A percentile compares a stretch with the other conserved stretches of the same genome.
Conservation (phyloP, 257 asterid genomes). For the Solanum sparsipilum region DNA sequence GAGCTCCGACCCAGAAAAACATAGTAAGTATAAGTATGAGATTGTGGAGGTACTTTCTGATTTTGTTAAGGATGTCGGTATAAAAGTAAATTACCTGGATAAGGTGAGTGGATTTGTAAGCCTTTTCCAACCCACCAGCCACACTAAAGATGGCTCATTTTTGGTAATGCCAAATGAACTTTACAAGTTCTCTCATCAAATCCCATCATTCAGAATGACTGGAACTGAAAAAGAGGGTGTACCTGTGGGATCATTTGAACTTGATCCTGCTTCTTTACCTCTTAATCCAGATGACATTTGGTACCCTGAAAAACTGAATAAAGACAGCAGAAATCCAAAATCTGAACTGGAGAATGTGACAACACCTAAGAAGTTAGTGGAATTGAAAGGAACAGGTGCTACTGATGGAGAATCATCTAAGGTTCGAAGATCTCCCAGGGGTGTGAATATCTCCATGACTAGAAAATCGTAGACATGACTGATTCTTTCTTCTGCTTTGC, state of each 20-base stretch:
- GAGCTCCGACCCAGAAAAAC: conserved; percentile 29
- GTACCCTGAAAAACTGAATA: conserved; percentile 27
- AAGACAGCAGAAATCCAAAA: neutral
- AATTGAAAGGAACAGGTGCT: conserved; percentile 1
- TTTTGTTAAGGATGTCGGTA: conserved; percentile 33
- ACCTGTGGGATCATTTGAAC: conserved; percentile 70
- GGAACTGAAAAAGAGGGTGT: conserved; percentile 61
- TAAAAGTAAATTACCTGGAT: conserved; percentile 42
- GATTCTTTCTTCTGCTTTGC: neutral
- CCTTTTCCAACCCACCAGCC: conserved; percentile 37
- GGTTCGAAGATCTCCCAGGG: conserved; percentile 23
- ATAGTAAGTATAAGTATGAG: conserved; percentile 33
- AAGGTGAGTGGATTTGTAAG: conserved; percentile 54
- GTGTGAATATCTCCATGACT: neutral
- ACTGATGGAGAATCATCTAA: conserved; percentile 1
- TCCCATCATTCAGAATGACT: conserved; percentile 41
- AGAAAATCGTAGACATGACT: neutral
- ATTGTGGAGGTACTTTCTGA: conserved; percentile 60
- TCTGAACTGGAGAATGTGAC: neutral
- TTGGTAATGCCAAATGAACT: conserved; percentile 31
- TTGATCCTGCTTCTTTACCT: conserved; percentile 76
- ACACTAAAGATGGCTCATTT: conserved; percentile 5
- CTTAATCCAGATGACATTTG: conserved; percentile 30
- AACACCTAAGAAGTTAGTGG: conserved; percentile 11
- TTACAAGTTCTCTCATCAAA: conserved; percentile 50